Percentiles rank a stretch among this genome's conserved stretches.
Evolutionary conservation across 2,329 filamentous ascomycete species (phyloP).

Genomic region (Microdochium bolleyi): DNA sequence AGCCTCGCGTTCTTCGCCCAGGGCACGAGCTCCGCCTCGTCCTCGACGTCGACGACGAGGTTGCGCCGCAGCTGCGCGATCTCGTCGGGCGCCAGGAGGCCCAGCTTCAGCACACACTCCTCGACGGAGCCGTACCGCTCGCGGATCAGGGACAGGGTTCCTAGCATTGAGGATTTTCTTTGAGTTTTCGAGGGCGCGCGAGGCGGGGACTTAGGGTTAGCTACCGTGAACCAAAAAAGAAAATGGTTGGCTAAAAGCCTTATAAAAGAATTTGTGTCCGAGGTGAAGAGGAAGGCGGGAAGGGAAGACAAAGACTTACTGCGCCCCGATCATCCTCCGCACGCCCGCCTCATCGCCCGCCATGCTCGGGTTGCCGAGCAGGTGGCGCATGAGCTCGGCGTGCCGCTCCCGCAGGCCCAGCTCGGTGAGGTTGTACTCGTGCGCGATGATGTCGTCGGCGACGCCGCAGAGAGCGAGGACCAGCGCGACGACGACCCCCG

Average conservation of each 20-base stretch:
- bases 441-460: conserved; percentile 34
- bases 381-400: conserved; percentile 35
- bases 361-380: not conserved
- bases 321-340: conserved; percentile 31
- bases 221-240: no score
- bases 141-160: conserved; percentile 35
- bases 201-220: no score
- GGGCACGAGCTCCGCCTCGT: not conserved
- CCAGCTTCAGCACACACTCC: conserved; percentile 50
- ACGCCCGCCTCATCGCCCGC: conserved; percentile 18
- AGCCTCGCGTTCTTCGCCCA: not conserved
- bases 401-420: conserved; percentile 44
- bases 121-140: conserved; percentile 54
- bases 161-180: conserved; percentile 13
- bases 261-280: no score
- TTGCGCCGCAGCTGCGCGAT: conserved; percentile 29
- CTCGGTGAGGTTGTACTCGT: conserved; percentile 52
- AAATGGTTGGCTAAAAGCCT: no score
- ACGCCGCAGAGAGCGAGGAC: conserved; percentile 48
- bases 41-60: conserved; percentile 14
- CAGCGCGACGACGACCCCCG: conserved; percentile 51
- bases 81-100: conserved; percentile 47
- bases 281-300: not conserved
- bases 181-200: not conserved
- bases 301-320: conserved; percentile 14